These are phyloP conservation scores for Vitis labrusca DNA, from an alignment of 164 flowering plant genomes.

Conservation along the genomic window DNA sequence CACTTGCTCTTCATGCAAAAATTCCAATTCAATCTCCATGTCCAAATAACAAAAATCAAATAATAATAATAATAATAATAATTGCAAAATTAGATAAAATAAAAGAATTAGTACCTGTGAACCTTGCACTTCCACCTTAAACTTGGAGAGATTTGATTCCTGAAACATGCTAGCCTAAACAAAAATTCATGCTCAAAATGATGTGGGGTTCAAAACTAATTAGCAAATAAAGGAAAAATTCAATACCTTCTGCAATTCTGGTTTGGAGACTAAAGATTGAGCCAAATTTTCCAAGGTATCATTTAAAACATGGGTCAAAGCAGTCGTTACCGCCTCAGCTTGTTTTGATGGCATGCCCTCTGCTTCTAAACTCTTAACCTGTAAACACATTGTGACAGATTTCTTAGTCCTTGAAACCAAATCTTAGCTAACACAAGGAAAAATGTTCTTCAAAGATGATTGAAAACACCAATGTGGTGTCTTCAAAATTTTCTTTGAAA, in stretches of 20 bases:
- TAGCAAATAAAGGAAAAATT: neutral
- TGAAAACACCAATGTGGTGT: neutral
- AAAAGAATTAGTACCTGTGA: constrained; percentile 52
- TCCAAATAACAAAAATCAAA: neutral
- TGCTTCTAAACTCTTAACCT: constrained; percentile 78
- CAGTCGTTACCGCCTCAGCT: constrained; percentile 84
- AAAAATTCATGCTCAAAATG: neutral
- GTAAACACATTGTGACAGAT: neutral
- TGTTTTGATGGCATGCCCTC: constrained; percentile 77
- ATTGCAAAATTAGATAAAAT: neutral
- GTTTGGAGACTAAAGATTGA: constrained; percentile 55
- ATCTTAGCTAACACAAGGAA: too few relatives aligned
- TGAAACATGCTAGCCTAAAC: constrained; percentile 56
- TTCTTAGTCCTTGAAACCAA: neutral
- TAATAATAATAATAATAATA: neutral
- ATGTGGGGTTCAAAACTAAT: too few relatives aligned
- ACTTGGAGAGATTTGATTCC: constrained; percentile 60
- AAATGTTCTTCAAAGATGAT: neutral
- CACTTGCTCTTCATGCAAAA: too few relatives aligned
- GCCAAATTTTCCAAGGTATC: constrained; percentile 78
- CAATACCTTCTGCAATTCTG: constrained; percentile 76
- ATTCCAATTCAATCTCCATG: too few relatives aligned
- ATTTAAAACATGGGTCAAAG: constrained; percentile 70
- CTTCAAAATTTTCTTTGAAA: neutral
- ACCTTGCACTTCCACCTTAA: constrained; percentile 70